Percentiles rank a stretch among this genome's conserved stretches.
Evolutionary conservation across 192 early-diverging fungal genomes (phyloP).

Genomic region (Backusella psychrophila): DNA sequence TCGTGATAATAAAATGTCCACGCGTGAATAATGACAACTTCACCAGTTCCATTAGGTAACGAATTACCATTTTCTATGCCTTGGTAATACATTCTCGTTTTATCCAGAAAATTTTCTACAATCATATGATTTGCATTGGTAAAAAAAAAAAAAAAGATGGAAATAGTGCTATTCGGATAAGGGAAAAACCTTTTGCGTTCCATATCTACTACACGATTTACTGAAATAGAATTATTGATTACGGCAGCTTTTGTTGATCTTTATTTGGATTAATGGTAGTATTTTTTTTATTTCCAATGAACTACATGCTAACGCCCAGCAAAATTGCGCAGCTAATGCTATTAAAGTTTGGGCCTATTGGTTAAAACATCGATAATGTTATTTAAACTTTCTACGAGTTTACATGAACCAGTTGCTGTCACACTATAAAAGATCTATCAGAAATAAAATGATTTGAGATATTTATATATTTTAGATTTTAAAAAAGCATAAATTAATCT

Average conservation of each 20-base stretch:
- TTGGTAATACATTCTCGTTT: background rate
- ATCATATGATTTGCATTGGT: background rate
- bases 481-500: background rate
- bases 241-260: constrained; percentile 1
- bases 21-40: constrained; percentile 5
- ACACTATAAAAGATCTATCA: background rate
- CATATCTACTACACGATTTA: background rate
- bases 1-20: constrained; percentile 1
- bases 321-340: background rate
- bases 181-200: background rate
- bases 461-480: background rate
- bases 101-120: background rate
- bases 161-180: background rate
- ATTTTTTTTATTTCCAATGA: background rate
- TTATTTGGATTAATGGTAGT: background rate
- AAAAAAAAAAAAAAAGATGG: background rate
- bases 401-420: background rate
- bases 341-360: background rate
- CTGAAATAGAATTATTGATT: constrained; percentile 1
- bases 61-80: background rate
- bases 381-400: background rate
- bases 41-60: background rate
- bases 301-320: background rate
- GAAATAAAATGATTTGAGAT: background rate
- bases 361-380: background rate